Percentiles rank a stretch among this genome's conserved stretches.
Evolutionary conservation across 257 asterid genomes (phyloP).

Genomic region (Solanum chilense): DNA sequence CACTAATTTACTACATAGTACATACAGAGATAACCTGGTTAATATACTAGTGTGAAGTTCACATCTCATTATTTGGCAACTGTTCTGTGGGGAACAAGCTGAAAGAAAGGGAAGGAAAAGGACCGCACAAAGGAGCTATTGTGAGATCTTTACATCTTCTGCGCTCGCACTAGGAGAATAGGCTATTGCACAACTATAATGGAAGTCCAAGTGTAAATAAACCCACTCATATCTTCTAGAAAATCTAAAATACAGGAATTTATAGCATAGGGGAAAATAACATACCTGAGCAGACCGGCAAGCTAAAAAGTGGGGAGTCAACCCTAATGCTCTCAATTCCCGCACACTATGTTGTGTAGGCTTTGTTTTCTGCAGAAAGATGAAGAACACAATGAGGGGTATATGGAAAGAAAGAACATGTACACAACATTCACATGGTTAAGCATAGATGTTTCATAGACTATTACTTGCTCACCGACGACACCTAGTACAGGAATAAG

Average conservation of each 20-base stretch:
- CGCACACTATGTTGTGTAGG: constrained; percentile 86
- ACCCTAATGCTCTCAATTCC: constrained; percentile 68
- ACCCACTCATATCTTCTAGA: not conserved
- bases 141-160: not conserved
- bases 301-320: constrained; percentile 61
- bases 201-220: not conserved
- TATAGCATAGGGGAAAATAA: not conserved
- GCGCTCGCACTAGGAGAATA: not conserved
- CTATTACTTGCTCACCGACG: constrained; percentile 94
- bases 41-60: not conserved
- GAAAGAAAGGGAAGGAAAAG: not conserved
- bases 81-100: not conserved
- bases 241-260: not conserved
- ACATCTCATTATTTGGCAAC: not conserved
- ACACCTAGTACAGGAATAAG: constrained; percentile 93
- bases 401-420: not conserved
- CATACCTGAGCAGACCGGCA: constrained; percentile 67
- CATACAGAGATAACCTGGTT: not conserved
- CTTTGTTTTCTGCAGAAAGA: constrained; percentile 59
- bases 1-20: not conserved
- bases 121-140: not conserved
- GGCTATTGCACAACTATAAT: not conserved
- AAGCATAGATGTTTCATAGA: not conserved
- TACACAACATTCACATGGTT: not conserved
- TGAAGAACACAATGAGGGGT: not conserved